phyloP scores from a whole-genome alignment of 73 alveolate genomes.

The Paramecium tetraurelia region DNA sequence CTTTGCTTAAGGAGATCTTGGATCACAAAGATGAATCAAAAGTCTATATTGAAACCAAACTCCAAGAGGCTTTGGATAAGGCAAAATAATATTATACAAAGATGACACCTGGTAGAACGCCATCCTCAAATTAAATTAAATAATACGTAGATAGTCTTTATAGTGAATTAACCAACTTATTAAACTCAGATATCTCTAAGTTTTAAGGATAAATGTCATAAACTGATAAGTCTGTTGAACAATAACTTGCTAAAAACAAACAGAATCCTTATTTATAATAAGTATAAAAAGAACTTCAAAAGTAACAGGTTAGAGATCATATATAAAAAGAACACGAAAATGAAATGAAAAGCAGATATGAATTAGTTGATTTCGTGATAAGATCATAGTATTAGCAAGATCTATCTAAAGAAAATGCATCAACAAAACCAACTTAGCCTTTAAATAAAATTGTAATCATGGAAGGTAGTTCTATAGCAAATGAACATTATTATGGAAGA shows the following conservation, averaged over 20 bases:
- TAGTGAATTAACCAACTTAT: not conserved
- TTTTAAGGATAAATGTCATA: not conserved
- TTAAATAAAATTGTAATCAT: not conserved
- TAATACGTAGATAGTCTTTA: not conserved
- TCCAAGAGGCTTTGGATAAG: not conserved
- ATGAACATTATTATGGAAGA: not conserved
- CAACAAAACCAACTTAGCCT: not conserved
- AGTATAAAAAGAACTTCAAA: not conserved
- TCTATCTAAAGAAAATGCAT: not conserved
- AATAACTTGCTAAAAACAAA: not conserved
- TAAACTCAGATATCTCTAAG: not conserved
- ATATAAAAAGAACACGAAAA: not conserved
- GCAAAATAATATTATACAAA: not conserved
- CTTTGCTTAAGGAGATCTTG: not conserved
- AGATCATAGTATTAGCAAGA: not conserved
- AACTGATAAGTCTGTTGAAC: not conserved
- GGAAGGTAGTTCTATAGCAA: not conserved
- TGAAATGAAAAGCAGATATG: not conserved
- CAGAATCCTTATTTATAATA: not conserved
- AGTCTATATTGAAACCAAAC: not conserved
- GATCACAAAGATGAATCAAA: constrained; percentile 8
- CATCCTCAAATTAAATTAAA: not conserved
- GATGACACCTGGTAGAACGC: not conserved
- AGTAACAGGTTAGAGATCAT: not conserved
- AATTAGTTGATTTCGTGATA: not conserved